These are phyloP conservation scores for Striga asiatica DNA, from an alignment of 257 asterid species.

Conservation along the genomic window DNA sequence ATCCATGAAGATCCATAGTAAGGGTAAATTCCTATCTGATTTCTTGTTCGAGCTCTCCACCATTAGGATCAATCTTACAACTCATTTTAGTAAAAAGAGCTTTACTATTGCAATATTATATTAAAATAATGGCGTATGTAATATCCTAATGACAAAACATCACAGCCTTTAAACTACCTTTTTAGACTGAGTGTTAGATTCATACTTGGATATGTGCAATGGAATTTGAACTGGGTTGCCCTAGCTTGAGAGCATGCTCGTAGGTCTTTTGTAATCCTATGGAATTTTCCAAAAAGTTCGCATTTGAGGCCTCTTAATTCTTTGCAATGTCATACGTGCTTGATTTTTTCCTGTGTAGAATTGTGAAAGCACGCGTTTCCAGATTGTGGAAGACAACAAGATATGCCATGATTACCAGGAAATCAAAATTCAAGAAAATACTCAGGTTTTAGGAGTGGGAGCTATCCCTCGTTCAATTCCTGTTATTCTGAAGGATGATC, in stretches of 20 bases:
- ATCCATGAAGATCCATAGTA: not conserved
- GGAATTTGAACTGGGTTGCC: not conserved
- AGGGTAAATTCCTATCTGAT: not conserved
- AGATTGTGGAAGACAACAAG: slow-evolving; percentile 64
- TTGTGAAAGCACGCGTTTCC: slow-evolving; percentile 86
- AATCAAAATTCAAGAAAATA: slow-evolving; percentile 90
- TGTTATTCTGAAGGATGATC: slow-evolving; percentile 88
- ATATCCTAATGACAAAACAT: not conserved
- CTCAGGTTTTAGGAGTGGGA: slow-evolving; percentile 95
- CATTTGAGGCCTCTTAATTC: slow-evolving; percentile 2
- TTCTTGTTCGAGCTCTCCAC: not conserved
- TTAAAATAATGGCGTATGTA: not conserved
- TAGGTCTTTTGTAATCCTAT: not conserved
- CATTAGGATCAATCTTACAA: slow-evolving; percentile 6
- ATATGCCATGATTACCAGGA: slow-evolving; percentile 95
- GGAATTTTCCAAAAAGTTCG: not conserved
- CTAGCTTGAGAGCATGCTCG: not conserved
- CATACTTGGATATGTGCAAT: not conserved
- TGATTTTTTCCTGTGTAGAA: slow-evolving; percentile 27
- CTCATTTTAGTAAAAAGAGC: not conserved
- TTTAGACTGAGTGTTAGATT: slow-evolving; percentile 8
- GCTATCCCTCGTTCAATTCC: slow-evolving; percentile 95
- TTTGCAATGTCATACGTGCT: slow-evolving; percentile 6
- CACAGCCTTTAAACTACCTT: slow-evolving; percentile 3
- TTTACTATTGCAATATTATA: not conserved